A percentile compares a stretch with the other conserved stretches of the same genome.
These are phyloP conservation scores for Chaetomium globosum DNA, from an alignment of 2,329 filamentous ascomycete genomes.

Conservation along the genomic window DNA sequence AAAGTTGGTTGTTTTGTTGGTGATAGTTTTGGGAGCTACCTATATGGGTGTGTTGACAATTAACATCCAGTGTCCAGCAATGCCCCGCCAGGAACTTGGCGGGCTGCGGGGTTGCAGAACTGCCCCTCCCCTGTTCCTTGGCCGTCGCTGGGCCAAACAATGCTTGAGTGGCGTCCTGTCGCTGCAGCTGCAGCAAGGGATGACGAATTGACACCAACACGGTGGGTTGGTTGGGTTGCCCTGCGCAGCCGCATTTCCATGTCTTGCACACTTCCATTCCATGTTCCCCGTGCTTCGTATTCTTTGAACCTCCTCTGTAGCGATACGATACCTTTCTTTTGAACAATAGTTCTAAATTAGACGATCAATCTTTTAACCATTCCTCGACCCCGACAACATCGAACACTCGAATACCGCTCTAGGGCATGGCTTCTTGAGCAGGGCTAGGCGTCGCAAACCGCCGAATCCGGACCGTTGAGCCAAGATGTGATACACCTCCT, in stretches of 20 bases:
- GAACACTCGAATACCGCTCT: not conserved
- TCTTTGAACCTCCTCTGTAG: not conserved
- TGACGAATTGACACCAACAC: slow-evolving; percentile 10
- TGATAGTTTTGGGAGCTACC: not conserved
- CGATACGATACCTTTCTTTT: not conserved
- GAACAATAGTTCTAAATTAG: not conserved
- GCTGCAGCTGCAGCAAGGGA: slow-evolving; percentile 13
- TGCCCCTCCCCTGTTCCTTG: slow-evolving; percentile 15
- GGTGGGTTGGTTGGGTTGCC: not conserved
- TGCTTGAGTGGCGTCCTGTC: slow-evolving; percentile 17
- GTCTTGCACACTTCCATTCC: not conserved
- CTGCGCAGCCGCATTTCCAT: slow-evolving; percentile 9
- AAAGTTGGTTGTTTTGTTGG: not conserved
- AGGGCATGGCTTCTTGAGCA: slow-evolving; percentile 14
- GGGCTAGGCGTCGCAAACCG: slow-evolving; percentile 15
- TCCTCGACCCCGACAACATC: not conserved
- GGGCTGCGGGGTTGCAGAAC: slow-evolving; percentile 21
- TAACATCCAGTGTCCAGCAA: not conserved
- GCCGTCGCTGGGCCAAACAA: slow-evolving; percentile 16
- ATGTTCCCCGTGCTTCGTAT: slow-evolving; percentile 1
- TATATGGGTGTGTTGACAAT: not conserved
- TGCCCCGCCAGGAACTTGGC: slow-evolving; percentile 18
- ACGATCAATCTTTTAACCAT: not conserved
- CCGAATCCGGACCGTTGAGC: not conserved
- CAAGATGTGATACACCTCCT: slow-evolving; percentile 50